Base-by-base conservation (phyloP, 352 stramenopile genomes). In the Globisporangium nagaii region DNA sequence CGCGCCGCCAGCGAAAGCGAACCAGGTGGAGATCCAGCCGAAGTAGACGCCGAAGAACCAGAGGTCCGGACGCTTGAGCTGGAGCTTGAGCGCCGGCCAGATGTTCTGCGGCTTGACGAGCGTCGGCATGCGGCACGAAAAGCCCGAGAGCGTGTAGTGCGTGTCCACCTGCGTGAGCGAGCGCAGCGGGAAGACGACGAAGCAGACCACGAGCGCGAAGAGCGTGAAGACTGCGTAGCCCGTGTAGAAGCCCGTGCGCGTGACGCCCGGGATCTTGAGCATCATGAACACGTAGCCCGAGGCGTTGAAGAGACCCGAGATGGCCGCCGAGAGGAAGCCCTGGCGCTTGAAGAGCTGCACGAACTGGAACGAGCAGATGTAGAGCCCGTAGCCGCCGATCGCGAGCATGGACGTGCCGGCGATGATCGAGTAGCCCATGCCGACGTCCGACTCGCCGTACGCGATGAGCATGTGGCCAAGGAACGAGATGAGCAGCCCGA, bases 351-450 rank as follows among this genome's bases (percentile, higher is more conserved):
- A 79, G 30, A 79, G 61, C 52, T 77, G 62, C 27, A 73, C 60
- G n/a, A 81, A 56, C 56, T 81, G 71, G 55, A 82, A 79, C n/a
- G 72, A 65, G 28, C 57, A 69, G 28, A 74, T 61, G 60, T 75
- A 82, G 37, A 70, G 32, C 2, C 60, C 60, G 45, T 71, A 77
- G 59, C 72, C 72, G 13, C 71, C 72, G 28, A 75, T 61, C n/a
- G 62, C 66, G 42, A 82, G 56, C 32, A 74, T 50, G n/a, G 66
- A 68, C 44, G 71, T 71, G n/a, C 66, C 69, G 6, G 59, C 51
- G 41, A 79, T 76, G 58, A 82, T 74, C 37, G 63, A 60, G 19
- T 66, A 46, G 17, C 71, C 71, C 24, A 70, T 58, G 46, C 22
- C 53, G 15, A 50, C 49, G 5, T 53, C 57, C 31, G 68, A 79